phyloP scores from a whole-genome alignment of 495 filamentous ascomycete genomes.

The Tuber borchii region DNA sequence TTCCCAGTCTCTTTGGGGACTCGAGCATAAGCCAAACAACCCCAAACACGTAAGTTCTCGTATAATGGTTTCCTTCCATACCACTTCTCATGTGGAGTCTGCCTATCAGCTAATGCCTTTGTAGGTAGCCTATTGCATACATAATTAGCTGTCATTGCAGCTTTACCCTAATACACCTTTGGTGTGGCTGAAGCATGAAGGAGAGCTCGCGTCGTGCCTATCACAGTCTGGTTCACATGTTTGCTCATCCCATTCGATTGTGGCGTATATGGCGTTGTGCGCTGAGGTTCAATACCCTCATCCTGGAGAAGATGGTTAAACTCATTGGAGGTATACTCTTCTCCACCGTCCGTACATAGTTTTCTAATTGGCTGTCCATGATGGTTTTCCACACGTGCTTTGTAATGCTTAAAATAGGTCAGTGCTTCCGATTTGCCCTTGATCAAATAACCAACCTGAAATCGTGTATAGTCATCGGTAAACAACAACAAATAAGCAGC shows the following conservation, averaged over 20 bases:
- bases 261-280: neutral
- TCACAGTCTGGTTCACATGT: neutral
- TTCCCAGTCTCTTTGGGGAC: neutral
- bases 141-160: neutral
- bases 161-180: neutral
- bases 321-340: neutral
- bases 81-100: neutral
- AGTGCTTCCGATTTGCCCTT: neutral
- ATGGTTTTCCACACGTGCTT: neutral
- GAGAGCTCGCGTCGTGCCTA: neutral
- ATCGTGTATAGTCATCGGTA: neutral
- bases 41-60: conserved; percentile 2
- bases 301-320: neutral
- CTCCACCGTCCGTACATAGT: neutral
- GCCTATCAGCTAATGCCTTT: neutral
- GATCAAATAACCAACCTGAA: neutral
- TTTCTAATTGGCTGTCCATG: neutral
- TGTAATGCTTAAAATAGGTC: neutral
- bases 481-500: neutral
- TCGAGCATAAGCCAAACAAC: conserved; percentile 11
- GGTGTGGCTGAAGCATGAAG: neutral
- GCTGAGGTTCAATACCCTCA: neutral
- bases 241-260: conserved; percentile 1
- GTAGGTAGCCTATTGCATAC: neutral
- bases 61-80: neutral